Base-by-base conservation (phyloP, 768 basidiomycete genomes). In the Tricholoma terreum region DNA sequence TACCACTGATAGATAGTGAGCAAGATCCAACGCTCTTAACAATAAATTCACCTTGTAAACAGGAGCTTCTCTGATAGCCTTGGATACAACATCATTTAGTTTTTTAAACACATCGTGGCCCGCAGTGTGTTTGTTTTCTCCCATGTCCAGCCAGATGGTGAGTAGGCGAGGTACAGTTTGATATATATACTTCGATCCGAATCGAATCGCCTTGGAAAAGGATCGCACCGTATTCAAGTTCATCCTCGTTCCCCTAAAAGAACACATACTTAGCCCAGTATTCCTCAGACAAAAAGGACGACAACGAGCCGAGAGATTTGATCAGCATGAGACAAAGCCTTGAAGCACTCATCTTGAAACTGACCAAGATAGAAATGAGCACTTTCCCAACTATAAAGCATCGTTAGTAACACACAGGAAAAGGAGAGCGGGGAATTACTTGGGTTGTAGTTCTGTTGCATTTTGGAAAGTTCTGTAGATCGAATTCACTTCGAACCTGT, bases 161-260 rank as follows among this genome's bases (percentile, higher is more conserved):
- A 99, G 79, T 60, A 98, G 79, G 38, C 97, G 86, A 0, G 97
- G 95, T 58, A 99, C 85, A 0, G 94, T 93, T 68, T 96, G 96
- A 69, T 96, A 98, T 21, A 96, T 87, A 69, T 89, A 97, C 77
- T 99, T 99, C 35, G 94, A 92, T 15, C 97, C 97, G 66, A 80
- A 74, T 65, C 77, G 77, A 46, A 95, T 84, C 1, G 94, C 89
- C 59, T 78, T 83, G 2, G 80, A 77, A 60, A 87, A 96, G 61
- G 81, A 75, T 65, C 79, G 78, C 65, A 94, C 71, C 17, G 90
- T 88, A 53, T 82, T 79, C 6, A 79, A 60, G 63, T 84, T 84
- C 87, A 91, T 85, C 56, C 76, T 82, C 42, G 83, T 67, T 4
- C 82, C 82, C 19, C 90, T 90, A 57, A n/a, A 31, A n/a, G 14